Percentiles rank a stretch among this genome's conserved stretches.
Evolutionary conservation across 1,284 basidiomycete genomes (phyloP).

Genomic region (Sanghuangporus weigelae): DNA sequence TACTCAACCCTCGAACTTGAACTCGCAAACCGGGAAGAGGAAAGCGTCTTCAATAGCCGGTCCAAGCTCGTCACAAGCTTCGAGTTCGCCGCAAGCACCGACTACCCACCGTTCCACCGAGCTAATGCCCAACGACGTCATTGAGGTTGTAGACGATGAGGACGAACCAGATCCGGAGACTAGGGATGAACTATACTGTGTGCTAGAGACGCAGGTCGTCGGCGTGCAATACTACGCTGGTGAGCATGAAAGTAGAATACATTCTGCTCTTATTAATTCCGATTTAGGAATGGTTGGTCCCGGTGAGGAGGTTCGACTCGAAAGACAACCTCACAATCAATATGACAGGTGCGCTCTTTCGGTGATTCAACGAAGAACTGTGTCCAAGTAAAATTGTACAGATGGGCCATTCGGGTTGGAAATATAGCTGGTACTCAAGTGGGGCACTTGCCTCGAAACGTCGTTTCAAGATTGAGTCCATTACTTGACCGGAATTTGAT

Average conservation of each 20-base stretch:
- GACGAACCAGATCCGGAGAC: slow-evolving; percentile 41
- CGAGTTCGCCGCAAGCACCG: neutral
- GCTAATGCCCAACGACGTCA: slow-evolving; percentile 14
- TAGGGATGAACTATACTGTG: slow-evolving; percentile 62
- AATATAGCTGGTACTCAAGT: slow-evolving; percentile 74
- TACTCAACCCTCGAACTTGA: neutral
- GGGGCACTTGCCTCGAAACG: slow-evolving; percentile 68
- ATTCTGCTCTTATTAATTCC: slow-evolving; percentile 2
- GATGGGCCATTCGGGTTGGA: slow-evolving; percentile 74
- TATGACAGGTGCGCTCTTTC: slow-evolving; percentile 51
- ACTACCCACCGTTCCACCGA: slow-evolving; percentile 17
- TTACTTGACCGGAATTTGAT: slow-evolving; percentile 62
- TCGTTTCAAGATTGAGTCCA: slow-evolving; percentile 59
- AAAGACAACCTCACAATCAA: slow-evolving; percentile 62
- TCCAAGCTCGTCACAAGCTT: slow-evolving; percentile 8
- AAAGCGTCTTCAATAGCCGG: slow-evolving; percentile 2
- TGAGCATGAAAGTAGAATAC: slow-evolving; percentile 21
- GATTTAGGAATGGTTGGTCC: slow-evolving; percentile 64
- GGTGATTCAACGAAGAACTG: neutral
- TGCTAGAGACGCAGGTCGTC: slow-evolving; percentile 58
- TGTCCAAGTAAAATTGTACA: slow-evolving; percentile 22
- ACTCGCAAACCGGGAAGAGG: slow-evolving; percentile 7
- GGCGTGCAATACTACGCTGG: slow-evolving; percentile 81
- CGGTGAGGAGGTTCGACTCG: slow-evolving; percentile 73
- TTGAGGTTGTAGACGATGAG: slow-evolving; percentile 39